Evolutionary conservation across 805 yeast genomes (phyloP), one percentile per base, ranked within the genome.

Genomic region (Ogataea glucozyma): DNA sequence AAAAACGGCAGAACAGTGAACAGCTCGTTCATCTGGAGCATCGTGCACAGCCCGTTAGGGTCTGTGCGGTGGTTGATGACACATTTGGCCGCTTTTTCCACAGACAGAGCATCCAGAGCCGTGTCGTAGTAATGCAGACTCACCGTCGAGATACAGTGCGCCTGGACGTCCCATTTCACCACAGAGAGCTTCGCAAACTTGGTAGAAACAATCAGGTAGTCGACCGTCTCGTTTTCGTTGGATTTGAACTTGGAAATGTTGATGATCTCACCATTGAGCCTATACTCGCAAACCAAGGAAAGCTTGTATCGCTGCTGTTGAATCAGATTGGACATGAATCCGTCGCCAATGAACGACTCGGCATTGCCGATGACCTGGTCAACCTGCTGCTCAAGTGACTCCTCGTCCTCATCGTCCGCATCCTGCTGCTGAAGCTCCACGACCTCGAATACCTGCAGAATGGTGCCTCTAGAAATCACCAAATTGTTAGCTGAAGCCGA

Each of bases 71-170:
- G 70, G 7, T 66, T 65, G 0, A 85, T 65, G 5, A 64, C 60
- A 40, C 67, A 48, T 53, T 54, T 56, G 11, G 57, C 52, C 18
- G 62, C 52, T 17, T 64, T 64, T 40, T 73, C 79, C 36, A 73
- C 66, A 2, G 81, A 72, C 9, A 72, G 55, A 24, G 72, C 69
- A 31, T 73, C 74, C 38, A 88, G 69, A 19, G 78, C 78, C 32
- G 79, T 76, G 54, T 91, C 97, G 62, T 90, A 93, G 60, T 77
- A 88, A 65, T 93, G 99, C 39, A 93, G 67, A 38, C 96, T 85
- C 1, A 79, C 73, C 0, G 97, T 87, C 19, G 75, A 69, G n/a
- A 91, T 69, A 1, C 75, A 54, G 49, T 78, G 71, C n/a, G 54
- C 58, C 4, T 56, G 62, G 4, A 64, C 61, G 54, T 88, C 83